Evolutionary conservation across 805 yeast genomes (phyloP).

Genomic region (Yarrowia bubula): DNA sequence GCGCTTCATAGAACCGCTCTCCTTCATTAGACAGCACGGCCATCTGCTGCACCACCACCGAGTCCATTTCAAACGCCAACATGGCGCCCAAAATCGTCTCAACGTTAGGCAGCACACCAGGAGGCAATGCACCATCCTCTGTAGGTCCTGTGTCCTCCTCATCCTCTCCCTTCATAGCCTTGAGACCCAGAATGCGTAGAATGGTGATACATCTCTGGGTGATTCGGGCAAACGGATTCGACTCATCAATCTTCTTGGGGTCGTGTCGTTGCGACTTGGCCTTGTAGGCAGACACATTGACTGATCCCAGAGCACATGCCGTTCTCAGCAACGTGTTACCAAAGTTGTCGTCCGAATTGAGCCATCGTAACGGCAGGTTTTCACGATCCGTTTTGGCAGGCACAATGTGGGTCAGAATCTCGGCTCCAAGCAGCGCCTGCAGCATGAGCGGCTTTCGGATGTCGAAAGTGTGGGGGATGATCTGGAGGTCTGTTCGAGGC

Average conservation of each 20-base stretch:
- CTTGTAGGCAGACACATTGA: slow-evolving; percentile 33
- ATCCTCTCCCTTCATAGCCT: slow-evolving; percentile 35
- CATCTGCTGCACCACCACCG: slow-evolving; percentile 41
- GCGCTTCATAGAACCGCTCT: slow-evolving; percentile 28
- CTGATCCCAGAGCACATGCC: slow-evolving; percentile 43
- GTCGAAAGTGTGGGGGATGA: slow-evolving; percentile 44
- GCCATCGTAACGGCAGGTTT: slow-evolving; percentile 40
- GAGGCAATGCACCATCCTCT: slow-evolving; percentile 31
- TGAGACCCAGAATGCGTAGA: slow-evolving; percentile 38
- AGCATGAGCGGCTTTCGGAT: slow-evolving; percentile 43
- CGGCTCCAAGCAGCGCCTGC: slow-evolving; percentile 44
- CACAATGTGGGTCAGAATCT: slow-evolving; percentile 39
- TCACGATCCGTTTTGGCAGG: slow-evolving; percentile 33
- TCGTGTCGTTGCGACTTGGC: slow-evolving; percentile 27
- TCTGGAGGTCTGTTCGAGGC: slow-evolving; percentile 42
- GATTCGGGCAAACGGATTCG: slow-evolving; percentile 41
- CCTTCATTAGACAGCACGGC: slow-evolving; percentile 38
- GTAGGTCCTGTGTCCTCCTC: neutral
- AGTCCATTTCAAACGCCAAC: slow-evolving; percentile 43
- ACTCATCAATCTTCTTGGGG: slow-evolving; percentile 24
- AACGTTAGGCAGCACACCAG: slow-evolving; percentile 41
- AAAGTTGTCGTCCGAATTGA: slow-evolving; percentile 40
- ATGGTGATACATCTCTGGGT: slow-evolving; percentile 42
- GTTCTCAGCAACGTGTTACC: slow-evolving; percentile 43
- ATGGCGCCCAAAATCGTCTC: slow-evolving; percentile 44